Base-by-base conservation (phyloP, 768 basidiomycete genomes). In the Epithele typhae region DNA sequence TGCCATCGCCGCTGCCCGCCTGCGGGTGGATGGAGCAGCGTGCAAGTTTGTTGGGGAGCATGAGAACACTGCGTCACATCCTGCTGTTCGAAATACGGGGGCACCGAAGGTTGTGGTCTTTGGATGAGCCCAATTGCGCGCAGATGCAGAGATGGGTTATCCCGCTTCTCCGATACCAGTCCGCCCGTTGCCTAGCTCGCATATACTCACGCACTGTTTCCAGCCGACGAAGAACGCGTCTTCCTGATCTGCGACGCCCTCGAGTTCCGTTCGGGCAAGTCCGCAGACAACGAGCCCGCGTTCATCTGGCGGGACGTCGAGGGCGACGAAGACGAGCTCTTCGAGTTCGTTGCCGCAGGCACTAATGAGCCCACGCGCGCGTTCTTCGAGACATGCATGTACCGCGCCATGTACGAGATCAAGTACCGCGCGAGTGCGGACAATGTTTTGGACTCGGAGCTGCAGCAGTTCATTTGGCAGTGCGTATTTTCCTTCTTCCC, bases 361-460 rank as follows among this genome's bases (percentile, higher is more conserved):
- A 92, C 91, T 37, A 82, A 81, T 41, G 74, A 64, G 42, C 86
- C 89, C 1, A 94, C 91, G 0, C 79, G 83, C 38, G 84, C 79
- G 14, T 87, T 92, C 63, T 96, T 98, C 61, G 93, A 97, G 68
- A 84, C 84, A 21, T 90, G 92, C 68, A 87, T 97, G 76, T 89
- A 95, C 57, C 82, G 90, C 23, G 95, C 95, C 48, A 92, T 98
- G 83, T 98, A 86, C 65, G 96, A 99, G 62, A 81, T 93, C 67
- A 94, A 93, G 70, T 85, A 87, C 71, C 83, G 75, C 57, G 71
- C 56, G 41, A 80, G 78, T 55, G 87, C 89, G 10, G 84, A 89
- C 45, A 77, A 73, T 49, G 76, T 84, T 15, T 65, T 63, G 24
- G 86, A 91, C 56, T 66, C 72, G 1, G 82, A 87, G 25, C 69